These are phyloP conservation scores for Plectosphaerella plurivora DNA, from an alignment of 2,329 filamentous ascomycete genomes.

Conservation along the genomic window DNA sequence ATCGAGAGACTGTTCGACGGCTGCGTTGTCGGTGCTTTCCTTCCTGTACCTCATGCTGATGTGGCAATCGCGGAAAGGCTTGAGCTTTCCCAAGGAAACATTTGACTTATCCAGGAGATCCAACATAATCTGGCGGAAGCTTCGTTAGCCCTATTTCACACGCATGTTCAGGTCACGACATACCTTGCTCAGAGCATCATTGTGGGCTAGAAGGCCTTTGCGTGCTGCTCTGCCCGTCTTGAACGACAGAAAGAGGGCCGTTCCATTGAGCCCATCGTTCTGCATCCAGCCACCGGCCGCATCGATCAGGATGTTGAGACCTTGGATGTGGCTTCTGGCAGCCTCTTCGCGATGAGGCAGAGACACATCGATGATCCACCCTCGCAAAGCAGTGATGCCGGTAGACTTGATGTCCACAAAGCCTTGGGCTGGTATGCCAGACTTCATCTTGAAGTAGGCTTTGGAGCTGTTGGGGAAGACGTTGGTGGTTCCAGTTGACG, in stretches of 20 bases:
- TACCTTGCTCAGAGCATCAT: too few relatives aligned
- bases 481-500: not conserved
- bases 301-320: constrained; percentile 8
- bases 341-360: constrained; percentile 6
- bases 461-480: constrained; percentile 11
- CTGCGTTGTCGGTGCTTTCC: not conserved
- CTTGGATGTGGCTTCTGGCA: constrained; percentile 4
- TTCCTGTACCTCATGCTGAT: not conserved
- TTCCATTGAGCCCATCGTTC: too few relatives aligned
- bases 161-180: too few relatives aligned
- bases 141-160: too few relatives aligned
- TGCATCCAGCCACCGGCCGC: constrained; percentile 6
- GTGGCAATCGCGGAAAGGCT: not conserved
- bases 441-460: constrained; percentile 4
- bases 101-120: too few relatives aligned
- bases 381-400: constrained; percentile 6
- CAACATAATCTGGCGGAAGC: too few relatives aligned
- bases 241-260: too few relatives aligned
- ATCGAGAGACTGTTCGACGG: not conserved
- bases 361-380: constrained; percentile 6
- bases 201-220: too few relatives aligned
- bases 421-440: not conserved
- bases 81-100: too few relatives aligned
- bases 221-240: too few relatives aligned
- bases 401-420: constrained; percentile 7